Conservation (phyloP, 1,284 basidiomycete genomes). For the Puccinia sorghi region DNA sequence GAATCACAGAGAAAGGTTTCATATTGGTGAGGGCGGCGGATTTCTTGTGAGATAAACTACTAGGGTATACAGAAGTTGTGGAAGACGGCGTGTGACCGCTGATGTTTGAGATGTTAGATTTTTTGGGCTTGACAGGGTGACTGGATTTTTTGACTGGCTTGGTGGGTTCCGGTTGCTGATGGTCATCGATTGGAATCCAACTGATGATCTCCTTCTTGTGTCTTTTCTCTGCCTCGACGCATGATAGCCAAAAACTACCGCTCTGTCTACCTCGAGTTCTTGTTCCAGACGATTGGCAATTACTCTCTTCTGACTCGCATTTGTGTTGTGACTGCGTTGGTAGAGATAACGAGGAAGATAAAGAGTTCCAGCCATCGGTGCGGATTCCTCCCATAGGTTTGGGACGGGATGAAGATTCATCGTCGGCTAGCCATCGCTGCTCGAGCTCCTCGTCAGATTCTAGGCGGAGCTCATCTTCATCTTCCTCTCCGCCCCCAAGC, state of each 20-base stretch:
- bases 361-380: slow-evolving; percentile 59
- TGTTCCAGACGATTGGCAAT: neutral
- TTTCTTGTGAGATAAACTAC: neutral
- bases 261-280: slow-evolving; percentile 65
- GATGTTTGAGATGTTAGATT: slow-evolving; percentile 4
- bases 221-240: slow-evolving; percentile 73
- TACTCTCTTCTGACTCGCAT: slow-evolving; percentile 58
- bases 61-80: neutral
- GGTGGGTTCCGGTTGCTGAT: neutral
- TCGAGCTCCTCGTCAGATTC: slow-evolving; percentile 63
- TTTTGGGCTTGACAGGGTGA: slow-evolving; percentile 1
- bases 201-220: slow-evolving; percentile 77
- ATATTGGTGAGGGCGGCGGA: neutral
- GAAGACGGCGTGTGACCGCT: slow-evolving; percentile 4
- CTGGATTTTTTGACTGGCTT: slow-evolving; percentile 2
- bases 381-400: slow-evolving; percentile 50
- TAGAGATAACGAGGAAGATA: slow-evolving; percentile 14
- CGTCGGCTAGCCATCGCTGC: slow-evolving; percentile 69
- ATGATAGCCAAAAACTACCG: slow-evolving; percentile 67
- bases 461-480: slow-evolving; percentile 89
- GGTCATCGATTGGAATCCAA: slow-evolving; percentile 62
- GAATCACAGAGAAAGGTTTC: neutral
- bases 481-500: slow-evolving; percentile 67
- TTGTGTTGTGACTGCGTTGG: slow-evolving; percentile 58
- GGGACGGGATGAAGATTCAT: slow-evolving; percentile 54